These are phyloP conservation scores for Hanseniaspora guilliermondii DNA, from an alignment of 805 yeast species.

Conservation along the genomic window DNA sequence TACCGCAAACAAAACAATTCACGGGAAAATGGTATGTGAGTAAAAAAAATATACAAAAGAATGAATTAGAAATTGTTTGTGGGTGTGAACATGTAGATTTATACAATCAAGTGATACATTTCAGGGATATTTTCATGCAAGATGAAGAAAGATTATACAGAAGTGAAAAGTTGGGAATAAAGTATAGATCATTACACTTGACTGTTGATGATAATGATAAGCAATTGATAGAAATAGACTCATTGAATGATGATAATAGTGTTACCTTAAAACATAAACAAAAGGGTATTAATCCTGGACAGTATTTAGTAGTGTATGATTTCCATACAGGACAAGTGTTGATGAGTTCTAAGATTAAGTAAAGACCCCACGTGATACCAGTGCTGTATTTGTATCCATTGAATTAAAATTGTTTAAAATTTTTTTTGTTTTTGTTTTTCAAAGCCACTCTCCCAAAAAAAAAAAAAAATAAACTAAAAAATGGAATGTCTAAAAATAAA, in stretches of 20 bases:
- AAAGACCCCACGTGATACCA: not conserved
- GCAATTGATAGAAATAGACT: not conserved
- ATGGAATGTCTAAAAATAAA: not conserved
- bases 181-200: not conserved
- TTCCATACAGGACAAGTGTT: not conserved
- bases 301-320: constrained; percentile 7
- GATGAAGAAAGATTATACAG: not conserved
- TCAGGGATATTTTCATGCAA: not conserved
- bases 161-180: not conserved
- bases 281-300: constrained; percentile 3
- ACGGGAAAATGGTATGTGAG: constrained; percentile 81
- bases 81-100: constrained; percentile 52
- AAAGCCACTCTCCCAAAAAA: too few species aligned
- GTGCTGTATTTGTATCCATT: not conserved
- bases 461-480: not conserved
- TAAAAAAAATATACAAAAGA: constrained; percentile 49
- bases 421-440: too few species aligned
- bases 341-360: not conserved
- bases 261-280: not conserved
- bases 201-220: not conserved
- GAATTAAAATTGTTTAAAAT: too few species aligned
- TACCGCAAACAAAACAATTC: constrained; percentile 84
- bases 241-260: not conserved
- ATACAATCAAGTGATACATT: constrained; percentile 21
- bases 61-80: constrained; percentile 67